Evolutionary conservation across 768 basidiomycete genomes (phyloP).

Genomic region (Podaxis rugospora): DNA sequence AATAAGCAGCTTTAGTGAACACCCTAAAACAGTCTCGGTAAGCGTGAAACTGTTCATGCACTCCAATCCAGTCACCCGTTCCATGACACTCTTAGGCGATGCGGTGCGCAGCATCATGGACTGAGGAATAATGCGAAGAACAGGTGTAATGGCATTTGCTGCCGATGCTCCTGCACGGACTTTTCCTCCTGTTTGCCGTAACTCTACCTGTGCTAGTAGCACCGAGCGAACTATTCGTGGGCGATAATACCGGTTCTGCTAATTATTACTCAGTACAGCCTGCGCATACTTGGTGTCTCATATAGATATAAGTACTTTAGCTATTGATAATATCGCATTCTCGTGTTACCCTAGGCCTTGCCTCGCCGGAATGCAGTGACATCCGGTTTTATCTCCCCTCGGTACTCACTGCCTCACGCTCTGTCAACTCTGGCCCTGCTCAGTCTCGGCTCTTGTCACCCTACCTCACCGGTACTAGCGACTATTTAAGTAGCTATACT

Average conservation of each 20-base stretch:
- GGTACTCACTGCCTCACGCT: not conserved
- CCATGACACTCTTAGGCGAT: too few relatives aligned
- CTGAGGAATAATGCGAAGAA: too few relatives aligned
- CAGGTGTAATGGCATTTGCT: too few relatives aligned
- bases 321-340: not conserved
- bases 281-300: not conserved
- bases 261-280: not conserved
- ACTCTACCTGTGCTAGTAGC: not conserved
- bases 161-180: not conserved
- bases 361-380: not conserved
- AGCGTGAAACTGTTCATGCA: too few relatives aligned
- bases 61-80: too few relatives aligned
- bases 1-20: too few relatives aligned
- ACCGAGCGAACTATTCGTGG: not conserved
- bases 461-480: not conserved
- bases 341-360: not conserved
- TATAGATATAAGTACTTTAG: conserved; percentile 1
- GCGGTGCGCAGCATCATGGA: too few relatives aligned
- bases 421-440: not conserved
- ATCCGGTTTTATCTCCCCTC: not conserved
- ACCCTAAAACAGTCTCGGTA: too few relatives aligned
- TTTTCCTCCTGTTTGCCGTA: not conserved
- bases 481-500: not conserved
- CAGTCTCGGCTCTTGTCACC: not conserved
- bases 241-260: not conserved